These are phyloP conservation scores for Boletellus sp. DNA, from an alignment of 1,284 basidiomycete species.

Conservation along the genomic window DNA sequence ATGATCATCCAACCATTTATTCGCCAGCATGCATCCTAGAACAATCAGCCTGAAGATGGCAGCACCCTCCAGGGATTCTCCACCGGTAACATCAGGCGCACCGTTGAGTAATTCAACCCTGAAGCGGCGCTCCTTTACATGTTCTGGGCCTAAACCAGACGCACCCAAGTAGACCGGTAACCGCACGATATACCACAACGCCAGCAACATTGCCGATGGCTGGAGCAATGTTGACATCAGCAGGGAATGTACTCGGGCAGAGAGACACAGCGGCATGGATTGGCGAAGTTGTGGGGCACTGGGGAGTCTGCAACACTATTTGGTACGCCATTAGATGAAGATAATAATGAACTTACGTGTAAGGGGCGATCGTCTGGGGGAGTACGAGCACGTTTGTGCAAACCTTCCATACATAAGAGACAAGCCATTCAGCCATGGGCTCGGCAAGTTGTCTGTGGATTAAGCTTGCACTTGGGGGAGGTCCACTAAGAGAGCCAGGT, in stretches of 20 bases:
- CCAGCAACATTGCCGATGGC: conserved; percentile 75
- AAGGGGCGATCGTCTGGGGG: conserved; percentile 43
- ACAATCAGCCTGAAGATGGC: conserved; percentile 72
- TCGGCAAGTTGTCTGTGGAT: conserved; percentile 69
- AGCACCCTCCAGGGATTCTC: conserved; percentile 49
- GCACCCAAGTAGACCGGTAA: conserved; percentile 68
- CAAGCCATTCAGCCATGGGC: conserved; percentile 74
- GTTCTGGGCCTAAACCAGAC: conserved; percentile 41
- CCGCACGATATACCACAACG: conserved; percentile 79
- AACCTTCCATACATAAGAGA: conserved; percentile 74
- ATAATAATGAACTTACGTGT: conserved; percentile 40
- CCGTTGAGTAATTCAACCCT: conserved; percentile 60
- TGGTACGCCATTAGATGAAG: conserved; percentile 6
- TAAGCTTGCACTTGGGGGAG: conserved; percentile 48
- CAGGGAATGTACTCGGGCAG: conserved; percentile 67
- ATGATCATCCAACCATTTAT: conserved; percentile 91
- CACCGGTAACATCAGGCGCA: conserved; percentile 41
- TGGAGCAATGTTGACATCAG: conserved; percentile 77
- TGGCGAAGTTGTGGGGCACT: conserved; percentile 35
- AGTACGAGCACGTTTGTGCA: conserved; percentile 65
- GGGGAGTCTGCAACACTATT: conserved; percentile 27
- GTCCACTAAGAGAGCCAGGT: conserved; percentile 11
- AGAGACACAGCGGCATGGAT: conserved; percentile 45
- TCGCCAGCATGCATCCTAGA: conserved; percentile 84
- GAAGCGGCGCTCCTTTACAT: conserved; percentile 59